Evolutionary conservation across 2,329 filamentous ascomycete species (phyloP), one percentile per base, ranked within the genome.

Genomic region (Bipolaris sorokiniana): DNA sequence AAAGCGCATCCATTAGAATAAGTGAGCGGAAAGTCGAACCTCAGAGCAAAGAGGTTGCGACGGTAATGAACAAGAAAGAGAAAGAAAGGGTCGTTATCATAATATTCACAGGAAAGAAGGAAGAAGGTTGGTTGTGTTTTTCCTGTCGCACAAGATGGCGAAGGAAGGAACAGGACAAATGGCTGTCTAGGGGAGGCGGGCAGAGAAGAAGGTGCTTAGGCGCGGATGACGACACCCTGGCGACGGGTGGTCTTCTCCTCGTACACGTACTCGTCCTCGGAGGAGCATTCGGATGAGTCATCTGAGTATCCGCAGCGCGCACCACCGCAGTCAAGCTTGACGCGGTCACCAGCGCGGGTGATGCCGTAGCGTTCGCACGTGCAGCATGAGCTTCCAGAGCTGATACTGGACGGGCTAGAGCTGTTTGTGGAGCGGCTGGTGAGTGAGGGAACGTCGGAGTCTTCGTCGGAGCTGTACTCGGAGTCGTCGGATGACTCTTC

Each of bases 361-460:
- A 98, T 96, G 70, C 93, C 94, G 82, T 95, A 97, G 81, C 93
- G 91, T 79, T 97, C 92, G 81, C 94, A 98, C 64, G 89, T 92
- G 87, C 95, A 98, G 76, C 84, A 85, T 72, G 78, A 77, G 56
- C 70, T 78, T 49, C 77, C 76, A 58, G 80, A 81, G 59, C 80
- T 81, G 69, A 87, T 83, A 64, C 87, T 88, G 72, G 90, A 90
- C 51, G 62, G 61, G 50, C 90, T 92, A 50, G 82, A 84, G 48
- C 79, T 82, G 78, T 84, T 84, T 62, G 90, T 90, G 61, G 88
- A 90, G 83, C 91, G 92, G 40, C 70, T 73, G 68, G 81, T 90
- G 71, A 89, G 87, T 61, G 86, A 88, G 59, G 88, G 90, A 79
- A 86, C 89, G 83, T 89, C 89, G 62, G 90, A 91, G 76, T 90